Evolutionary conservation across 2,329 filamentous ascomycete genomes (phyloP), one percentile per base, ranked within the genome.

Genomic region (Penicillium glabrum): DNA sequence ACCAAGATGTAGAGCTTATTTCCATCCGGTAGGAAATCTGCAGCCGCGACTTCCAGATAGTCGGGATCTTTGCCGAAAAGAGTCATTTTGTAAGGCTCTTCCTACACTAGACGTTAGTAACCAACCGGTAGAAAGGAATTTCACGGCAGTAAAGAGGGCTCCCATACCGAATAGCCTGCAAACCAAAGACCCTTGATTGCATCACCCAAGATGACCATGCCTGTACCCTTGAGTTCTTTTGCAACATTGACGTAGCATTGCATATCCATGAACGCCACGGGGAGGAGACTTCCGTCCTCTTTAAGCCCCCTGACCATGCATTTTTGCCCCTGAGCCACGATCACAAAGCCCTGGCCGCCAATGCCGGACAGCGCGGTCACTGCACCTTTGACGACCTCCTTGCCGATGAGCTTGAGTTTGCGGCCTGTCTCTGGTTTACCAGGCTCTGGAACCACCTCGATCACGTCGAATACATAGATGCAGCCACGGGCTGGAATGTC

Each of bases 181-280:
- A 99, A 96, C 92, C 95, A 98, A 2, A 98, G 82, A 0, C 95
- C 95, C 77, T 96, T 96, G 71, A 95, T 87, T 0, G 89, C 90
- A 76, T 99, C 95, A 0, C 90, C 90, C 77, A 97, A 87, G 11
- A 96, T 81, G 68, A 90, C 92, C 71, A 99, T 82, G 0, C 93
- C 93, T 0, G 91, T 96, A 1, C 89, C 86, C 3, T 87, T 86
- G 19, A 99, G 82, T 67, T 91, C 90, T 69, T 93, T 95, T 53
- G 91, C 84, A n/a, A 89, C 86, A 2, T 87, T 90, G 13, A 96
- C 91, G 68, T 96, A 95, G 74, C 90, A 96, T 76, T 91, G 95
- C 87, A 97, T 96, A 69, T 99, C 95, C 82, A 99, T 89, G 70
- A 99, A 99, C 0, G 95, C 95, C 3, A 99, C 93, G 0, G 95